These are phyloP conservation scores for Sporothrix protearum DNA, from an alignment of 2,329 filamentous ascomycete species.

Conservation along the genomic window DNA sequence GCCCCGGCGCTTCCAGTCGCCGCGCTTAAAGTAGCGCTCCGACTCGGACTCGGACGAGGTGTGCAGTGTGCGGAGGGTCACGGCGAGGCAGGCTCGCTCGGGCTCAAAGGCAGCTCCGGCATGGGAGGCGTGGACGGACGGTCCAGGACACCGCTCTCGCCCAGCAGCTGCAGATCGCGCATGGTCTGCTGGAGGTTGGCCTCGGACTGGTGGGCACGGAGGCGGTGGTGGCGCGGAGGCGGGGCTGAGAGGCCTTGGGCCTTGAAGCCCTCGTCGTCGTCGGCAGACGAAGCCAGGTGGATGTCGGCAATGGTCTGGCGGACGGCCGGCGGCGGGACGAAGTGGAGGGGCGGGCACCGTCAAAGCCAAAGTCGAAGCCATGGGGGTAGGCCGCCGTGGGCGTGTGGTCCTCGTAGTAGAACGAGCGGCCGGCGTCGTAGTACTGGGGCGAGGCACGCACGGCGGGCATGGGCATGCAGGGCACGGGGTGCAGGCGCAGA, in stretches of 20 bases:
- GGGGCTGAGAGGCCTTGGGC: conserved; percentile 26
- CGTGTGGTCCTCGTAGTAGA: conserved; percentile 14
- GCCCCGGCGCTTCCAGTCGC: conserved; percentile 39
- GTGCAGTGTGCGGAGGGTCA: conserved; percentile 29
- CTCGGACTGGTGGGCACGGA: conserved; percentile 24
- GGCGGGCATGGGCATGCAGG: conserved; percentile 27
- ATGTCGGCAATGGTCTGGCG: conserved; percentile 27
- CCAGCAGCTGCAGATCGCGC: not conserved
- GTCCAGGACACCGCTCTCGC: not conserved
- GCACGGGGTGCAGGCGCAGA: conserved; percentile 35
- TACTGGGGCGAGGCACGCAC: conserved; percentile 1
- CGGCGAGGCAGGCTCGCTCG: conserved; percentile 24
- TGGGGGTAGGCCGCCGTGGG: not conserved
- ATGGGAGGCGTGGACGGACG: conserved; percentile 18
- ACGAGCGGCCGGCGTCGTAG: conserved; percentile 13
- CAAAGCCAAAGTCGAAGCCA: conserved; percentile 38
- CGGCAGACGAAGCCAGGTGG: conserved; percentile 22
- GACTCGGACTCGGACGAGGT: conserved; percentile 26
- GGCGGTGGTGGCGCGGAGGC: conserved; percentile 24
- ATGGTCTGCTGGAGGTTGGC: conserved; percentile 20
- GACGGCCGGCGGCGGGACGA: conserved; percentile 15
- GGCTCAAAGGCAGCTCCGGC: conserved; percentile 15
- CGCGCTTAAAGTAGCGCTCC: conserved; percentile 35
- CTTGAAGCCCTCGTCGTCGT: conserved; percentile 22
- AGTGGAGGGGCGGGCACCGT: not conserved